These are phyloP conservation scores for Verticillium klebahnii DNA, from an alignment of 2,329 filamentous ascomycete species.

Conservation along the genomic window DNA sequence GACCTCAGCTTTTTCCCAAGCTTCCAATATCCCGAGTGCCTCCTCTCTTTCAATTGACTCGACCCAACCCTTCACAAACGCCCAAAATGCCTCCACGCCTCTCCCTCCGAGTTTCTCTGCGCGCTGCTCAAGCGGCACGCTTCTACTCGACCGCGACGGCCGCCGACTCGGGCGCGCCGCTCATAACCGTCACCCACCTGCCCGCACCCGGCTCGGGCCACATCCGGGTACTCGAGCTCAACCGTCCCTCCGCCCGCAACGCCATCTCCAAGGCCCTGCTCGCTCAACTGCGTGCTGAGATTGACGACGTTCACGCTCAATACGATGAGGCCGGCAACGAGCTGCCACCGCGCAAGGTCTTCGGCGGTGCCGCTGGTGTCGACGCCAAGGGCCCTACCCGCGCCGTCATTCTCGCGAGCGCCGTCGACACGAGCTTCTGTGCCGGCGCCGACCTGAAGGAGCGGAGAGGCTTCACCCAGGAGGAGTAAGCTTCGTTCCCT, in stretches of 20 bases:
- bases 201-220: slow-evolving; percentile 75
- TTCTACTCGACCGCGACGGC: slow-evolving; percentile 41
- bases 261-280: slow-evolving; percentile 82
- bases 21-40: not conserved
- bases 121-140: slow-evolving; percentile 17
- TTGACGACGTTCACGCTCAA: slow-evolving; percentile 65
- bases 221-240: slow-evolving; percentile 84
- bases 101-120: slow-evolving; percentile 11
- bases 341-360: slow-evolving; percentile 31
- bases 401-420: slow-evolving; percentile 78
- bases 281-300: slow-evolving; percentile 62
- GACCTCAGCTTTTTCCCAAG: not conserved
- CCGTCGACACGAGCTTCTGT: slow-evolving; percentile 84
- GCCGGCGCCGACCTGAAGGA: slow-evolving; percentile 95
- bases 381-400: slow-evolving; percentile 59
- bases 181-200: slow-evolving; percentile 68
- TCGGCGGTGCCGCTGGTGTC: slow-evolving; percentile 38
- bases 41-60: not conserved
- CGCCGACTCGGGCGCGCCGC: slow-evolving; percentile 30
- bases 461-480: slow-evolving; percentile 66
- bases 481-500: slow-evolving; percentile 57
- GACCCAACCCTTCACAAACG: not conserved
- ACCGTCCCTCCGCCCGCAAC: slow-evolving; percentile 80
- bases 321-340: slow-evolving; percentile 54
- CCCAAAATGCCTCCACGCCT: slow-evolving; percentile 28